Evolutionary conservation across 768 basidiomycete species (phyloP).

Genomic region (Mycena vitilis): DNA sequence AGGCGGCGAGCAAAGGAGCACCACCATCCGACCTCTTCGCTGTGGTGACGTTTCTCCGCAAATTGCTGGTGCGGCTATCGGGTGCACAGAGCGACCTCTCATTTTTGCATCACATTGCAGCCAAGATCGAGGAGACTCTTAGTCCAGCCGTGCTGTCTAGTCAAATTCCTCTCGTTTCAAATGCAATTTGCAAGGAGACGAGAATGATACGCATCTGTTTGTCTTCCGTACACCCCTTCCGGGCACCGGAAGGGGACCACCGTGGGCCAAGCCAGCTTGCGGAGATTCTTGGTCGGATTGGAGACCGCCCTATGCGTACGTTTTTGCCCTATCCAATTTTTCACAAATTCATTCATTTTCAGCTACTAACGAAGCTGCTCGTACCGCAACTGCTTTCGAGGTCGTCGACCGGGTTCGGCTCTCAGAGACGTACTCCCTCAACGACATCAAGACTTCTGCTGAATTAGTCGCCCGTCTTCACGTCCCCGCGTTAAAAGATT

Average conservation of each 20-base stretch:
- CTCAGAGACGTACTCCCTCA: constrained; percentile 45
- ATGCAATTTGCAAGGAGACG: constrained; percentile 59
- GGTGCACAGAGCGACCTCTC: constrained; percentile 62
- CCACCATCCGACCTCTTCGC: constrained; percentile 72
- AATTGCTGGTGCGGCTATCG: constrained; percentile 67
- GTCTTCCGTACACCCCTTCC: constrained; percentile 12
- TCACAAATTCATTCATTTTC: constrained; percentile 2
- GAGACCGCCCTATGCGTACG: constrained; percentile 61
- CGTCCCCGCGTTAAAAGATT: constrained; percentile 51
- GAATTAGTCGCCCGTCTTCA: constrained; percentile 54
- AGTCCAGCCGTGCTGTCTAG: constrained; percentile 44
- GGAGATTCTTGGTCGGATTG: constrained; percentile 59
- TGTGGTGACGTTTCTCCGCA: constrained; percentile 71
- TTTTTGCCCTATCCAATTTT: constrained; percentile 21
- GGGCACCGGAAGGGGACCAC: background rate
- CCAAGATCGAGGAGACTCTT: constrained; percentile 52
- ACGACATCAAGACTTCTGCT: constrained; percentile 55
- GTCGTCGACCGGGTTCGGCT: constrained; percentile 76
- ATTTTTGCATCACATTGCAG: constrained; percentile 49
- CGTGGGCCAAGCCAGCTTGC: constrained; percentile 38
- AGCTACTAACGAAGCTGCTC: constrained; percentile 53
- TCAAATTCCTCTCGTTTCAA: constrained; percentile 47
- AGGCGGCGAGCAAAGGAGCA: constrained; percentile 65
- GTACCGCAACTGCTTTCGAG: constrained; percentile 59
- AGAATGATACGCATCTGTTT: constrained; percentile 54